Evolutionary conservation across 305 asterid species (phyloP).

Genomic region (Vinca major): DNA sequence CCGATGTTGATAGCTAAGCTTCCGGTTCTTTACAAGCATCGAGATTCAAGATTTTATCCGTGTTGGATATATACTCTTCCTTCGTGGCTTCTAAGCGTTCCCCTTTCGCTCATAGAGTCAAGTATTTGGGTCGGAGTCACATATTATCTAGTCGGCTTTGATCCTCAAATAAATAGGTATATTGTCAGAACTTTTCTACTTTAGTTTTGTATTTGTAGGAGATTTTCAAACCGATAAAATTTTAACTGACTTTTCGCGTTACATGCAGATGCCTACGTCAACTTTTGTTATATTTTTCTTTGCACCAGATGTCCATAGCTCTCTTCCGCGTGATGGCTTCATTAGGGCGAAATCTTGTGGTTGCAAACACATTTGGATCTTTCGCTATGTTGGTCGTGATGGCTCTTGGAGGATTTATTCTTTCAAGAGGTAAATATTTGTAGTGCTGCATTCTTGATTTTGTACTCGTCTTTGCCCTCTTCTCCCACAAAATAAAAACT

Average conservation of each 20-base stretch:
- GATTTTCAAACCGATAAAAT: not conserved
- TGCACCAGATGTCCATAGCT: conserved; percentile 81
- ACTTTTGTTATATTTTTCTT: conserved; percentile 58
- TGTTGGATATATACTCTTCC: conserved; percentile 87
- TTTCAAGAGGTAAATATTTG: conserved; percentile 65
- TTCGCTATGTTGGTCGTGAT: conserved; percentile 83
- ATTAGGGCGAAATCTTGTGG: conserved; percentile 79
- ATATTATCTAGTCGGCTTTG: conserved; percentile 75
- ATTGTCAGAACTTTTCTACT: not conserved
- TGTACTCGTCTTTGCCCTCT: not conserved
- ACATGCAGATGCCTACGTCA: conserved; percentile 65
- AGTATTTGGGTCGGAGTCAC: conserved; percentile 81
- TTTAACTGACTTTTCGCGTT: not conserved
- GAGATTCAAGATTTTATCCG: conserved; percentile 79
- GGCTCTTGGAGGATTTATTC: conserved; percentile 86
- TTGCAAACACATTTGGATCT: conserved; percentile 89
- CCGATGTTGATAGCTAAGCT: conserved; percentile 83
- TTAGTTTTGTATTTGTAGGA: not conserved
- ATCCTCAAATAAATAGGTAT: conserved; percentile 78
- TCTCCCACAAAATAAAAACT: not conserved
- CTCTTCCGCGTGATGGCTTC: conserved; percentile 89
- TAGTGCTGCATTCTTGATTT: not conserved
- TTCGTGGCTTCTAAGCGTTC: conserved; percentile 77
- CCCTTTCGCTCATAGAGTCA: conserved; percentile 67
- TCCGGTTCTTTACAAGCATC: conserved; percentile 81